Conservation (phyloP, 2,329 filamentous ascomycete genomes). For the Penicillium sp. region DNA sequence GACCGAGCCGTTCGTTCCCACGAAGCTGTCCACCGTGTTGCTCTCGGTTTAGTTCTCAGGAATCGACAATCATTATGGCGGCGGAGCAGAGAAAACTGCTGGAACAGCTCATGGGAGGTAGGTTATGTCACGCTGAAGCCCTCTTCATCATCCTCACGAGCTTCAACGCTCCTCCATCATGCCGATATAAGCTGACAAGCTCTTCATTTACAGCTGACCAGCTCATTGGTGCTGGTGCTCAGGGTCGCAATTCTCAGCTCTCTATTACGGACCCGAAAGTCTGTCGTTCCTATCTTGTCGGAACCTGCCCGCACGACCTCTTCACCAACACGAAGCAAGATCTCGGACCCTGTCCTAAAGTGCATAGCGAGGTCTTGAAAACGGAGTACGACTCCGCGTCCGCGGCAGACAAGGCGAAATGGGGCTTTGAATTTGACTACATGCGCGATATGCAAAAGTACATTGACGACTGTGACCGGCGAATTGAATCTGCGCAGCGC, state of each 20-base stretch:
- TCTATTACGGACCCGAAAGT: constrained; percentile 90
- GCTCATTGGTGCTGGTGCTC: constrained; percentile 77
- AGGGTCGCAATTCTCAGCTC: constrained; percentile 75
- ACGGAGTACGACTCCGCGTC: constrained; percentile 79
- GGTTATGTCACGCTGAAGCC: constrained; percentile 7
- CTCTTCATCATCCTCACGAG: constrained; percentile 2
- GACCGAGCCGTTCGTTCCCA: constrained; percentile 13
- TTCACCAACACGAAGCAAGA: constrained; percentile 99
- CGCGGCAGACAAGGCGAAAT: constrained; percentile 70
- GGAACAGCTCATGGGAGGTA: constrained; percentile 78
- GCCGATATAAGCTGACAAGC: constrained; percentile 28
- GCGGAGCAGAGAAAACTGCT: constrained; percentile 98
- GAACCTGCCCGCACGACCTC: constrained; percentile 95
- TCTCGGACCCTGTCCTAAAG: constrained; percentile 81
- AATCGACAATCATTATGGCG: constrained; percentile 63
- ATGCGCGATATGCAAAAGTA: constrained; percentile 94
- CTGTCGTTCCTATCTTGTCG: constrained; percentile 90
- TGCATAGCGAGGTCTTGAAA: constrained; percentile 87
- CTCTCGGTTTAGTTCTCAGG: constrained; percentile 6
- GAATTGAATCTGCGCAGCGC: constrained; percentile 87
- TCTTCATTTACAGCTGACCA: constrained; percentile 49
- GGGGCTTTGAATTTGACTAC: constrained; percentile 96
- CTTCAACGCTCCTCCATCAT: constrained; percentile 10
- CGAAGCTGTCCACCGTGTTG: constrained; percentile 9
- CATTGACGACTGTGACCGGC: constrained; percentile 92